phyloP scores from a whole-genome alignment of 306 rosid genomes.

The Luffa aegyptiaca region DNA sequence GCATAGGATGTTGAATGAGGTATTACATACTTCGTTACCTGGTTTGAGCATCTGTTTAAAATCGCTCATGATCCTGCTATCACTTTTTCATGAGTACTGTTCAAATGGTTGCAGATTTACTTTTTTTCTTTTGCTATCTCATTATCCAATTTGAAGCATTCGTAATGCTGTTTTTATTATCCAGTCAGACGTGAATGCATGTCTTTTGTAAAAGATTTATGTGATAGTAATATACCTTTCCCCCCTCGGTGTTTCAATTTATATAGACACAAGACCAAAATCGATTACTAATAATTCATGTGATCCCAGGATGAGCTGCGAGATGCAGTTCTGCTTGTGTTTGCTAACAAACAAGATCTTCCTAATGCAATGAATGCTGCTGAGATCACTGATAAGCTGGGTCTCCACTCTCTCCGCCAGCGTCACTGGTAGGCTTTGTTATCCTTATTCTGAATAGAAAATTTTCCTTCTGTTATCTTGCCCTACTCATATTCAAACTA shows the following conservation, averaged over 20 bases:
- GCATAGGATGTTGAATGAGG: conserved; percentile 99
- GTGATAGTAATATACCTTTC: background rate
- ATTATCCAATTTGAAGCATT: background rate
- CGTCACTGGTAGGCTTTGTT: conserved; percentile 75
- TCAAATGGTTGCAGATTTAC: background rate
- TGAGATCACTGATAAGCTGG: conserved; percentile 98
- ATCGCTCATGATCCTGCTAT: background rate
- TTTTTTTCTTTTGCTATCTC: background rate
- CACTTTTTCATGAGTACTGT: background rate
- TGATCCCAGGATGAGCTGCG: conserved; percentile 81
- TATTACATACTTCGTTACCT: conserved; percentile 7
- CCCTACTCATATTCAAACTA: background rate
- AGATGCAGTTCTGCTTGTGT: conserved; percentile 96
- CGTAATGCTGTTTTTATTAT: background rate
- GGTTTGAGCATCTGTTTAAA: background rate
- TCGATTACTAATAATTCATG: background rate
- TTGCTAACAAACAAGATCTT: conserved; percentile 99
- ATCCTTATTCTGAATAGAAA: background rate
- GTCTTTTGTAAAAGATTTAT: background rate
- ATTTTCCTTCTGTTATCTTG: background rate
- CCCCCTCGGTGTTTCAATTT: background rate
- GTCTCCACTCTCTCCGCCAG: conserved; percentile 97
- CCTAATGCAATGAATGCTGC: conserved; percentile 99
- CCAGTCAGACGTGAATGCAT: background rate
- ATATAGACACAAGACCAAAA: background rate